Conservation (phyloP, 2,329 filamentous ascomycete genomes). For the Xylariales sp. region DNA sequence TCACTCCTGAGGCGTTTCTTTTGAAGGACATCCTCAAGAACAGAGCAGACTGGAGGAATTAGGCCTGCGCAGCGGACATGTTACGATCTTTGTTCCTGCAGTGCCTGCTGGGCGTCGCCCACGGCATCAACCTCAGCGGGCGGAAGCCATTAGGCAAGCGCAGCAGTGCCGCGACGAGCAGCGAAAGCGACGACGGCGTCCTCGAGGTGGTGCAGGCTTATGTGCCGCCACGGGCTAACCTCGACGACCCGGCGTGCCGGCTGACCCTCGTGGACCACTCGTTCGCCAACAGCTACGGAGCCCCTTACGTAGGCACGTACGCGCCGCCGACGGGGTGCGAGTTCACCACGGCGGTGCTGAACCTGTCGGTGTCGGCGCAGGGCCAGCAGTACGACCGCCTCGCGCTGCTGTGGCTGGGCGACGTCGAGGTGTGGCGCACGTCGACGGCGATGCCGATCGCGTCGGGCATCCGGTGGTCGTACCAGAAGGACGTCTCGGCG, state of each 20-base stretch:
- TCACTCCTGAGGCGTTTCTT: too few relatives aligned
- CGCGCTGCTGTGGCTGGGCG: slow-evolving; percentile 55
- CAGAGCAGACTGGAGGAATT: too few relatives aligned
- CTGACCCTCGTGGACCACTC: slow-evolving; percentile 17
- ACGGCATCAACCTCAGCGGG: too few relatives aligned
- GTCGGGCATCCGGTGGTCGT: slow-evolving; percentile 48
- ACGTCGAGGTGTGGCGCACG: slow-evolving; percentile 61
- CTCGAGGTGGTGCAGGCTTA: slow-evolving; percentile 22
- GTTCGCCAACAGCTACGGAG: slow-evolving; percentile 22
- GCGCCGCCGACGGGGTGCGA: slow-evolving; percentile 17
- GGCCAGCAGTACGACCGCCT: slow-evolving; percentile 61
- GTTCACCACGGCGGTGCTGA: slow-evolving; percentile 38
- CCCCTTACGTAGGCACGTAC: slow-evolving; percentile 21
- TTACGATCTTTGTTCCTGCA: too few relatives aligned
- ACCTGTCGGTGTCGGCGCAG: slow-evolving; percentile 54
- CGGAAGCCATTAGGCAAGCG: too few relatives aligned
- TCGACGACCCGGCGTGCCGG: slow-evolving; percentile 14
- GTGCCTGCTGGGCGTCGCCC: too few relatives aligned
- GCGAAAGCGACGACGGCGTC: background rate
- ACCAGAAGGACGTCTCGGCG: slow-evolving; percentile 59
- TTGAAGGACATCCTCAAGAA: too few relatives aligned
- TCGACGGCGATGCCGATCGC: slow-evolving; percentile 60
- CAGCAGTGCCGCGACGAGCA: too few relatives aligned
- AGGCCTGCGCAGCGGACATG: too few relatives aligned
- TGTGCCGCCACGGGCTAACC: slow-evolving; percentile 16